phyloP scores from a whole-genome alignment of 768 basidiomycete species.

The Tulasnella sp. region DNA sequence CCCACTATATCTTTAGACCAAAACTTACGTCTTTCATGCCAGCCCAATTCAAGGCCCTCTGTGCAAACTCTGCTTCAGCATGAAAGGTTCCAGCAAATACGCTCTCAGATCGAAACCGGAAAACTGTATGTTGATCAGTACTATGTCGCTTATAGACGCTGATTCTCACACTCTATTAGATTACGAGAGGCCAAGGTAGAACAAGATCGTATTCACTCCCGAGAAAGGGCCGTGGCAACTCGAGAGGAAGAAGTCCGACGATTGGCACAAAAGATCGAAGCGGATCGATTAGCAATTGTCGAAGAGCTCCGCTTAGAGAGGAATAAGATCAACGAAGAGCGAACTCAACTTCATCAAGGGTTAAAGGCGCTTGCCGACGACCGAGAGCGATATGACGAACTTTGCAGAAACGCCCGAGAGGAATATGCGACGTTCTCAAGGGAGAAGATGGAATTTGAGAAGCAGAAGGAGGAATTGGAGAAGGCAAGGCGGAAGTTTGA shows the following conservation, averaged over 20 bases:
- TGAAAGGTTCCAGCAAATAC: conserved; percentile 57
- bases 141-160: not conserved
- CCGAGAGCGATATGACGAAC: conserved; percentile 1
- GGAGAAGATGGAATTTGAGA: conserved; percentile 17
- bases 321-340: not conserved
- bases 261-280: conserved; percentile 11
- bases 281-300: conserved; percentile 4
- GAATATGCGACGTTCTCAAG: conserved; percentile 11
- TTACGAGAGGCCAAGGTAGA: not conserved
- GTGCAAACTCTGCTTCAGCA: conserved; percentile 69
- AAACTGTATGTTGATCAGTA: conserved; percentile 45
- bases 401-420: no score
- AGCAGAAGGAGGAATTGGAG: conserved; percentile 11
- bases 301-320: not conserved
- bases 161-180: not conserved
- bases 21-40: conserved; percentile 3
- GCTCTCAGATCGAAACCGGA: conserved; percentile 62
- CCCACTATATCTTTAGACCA: not conserved
- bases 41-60: conserved; percentile 82
- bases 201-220: conserved; percentile 35
- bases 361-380: not conserved
- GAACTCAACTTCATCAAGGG: not conserved
- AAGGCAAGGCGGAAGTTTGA: conserved; percentile 30
- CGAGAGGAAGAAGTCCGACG: conserved; percentile 16
- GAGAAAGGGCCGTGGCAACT: conserved; percentile 31